Conservation (phyloP, 1,284 basidiomycete species). For the Austropuccinia psidii region DNA sequence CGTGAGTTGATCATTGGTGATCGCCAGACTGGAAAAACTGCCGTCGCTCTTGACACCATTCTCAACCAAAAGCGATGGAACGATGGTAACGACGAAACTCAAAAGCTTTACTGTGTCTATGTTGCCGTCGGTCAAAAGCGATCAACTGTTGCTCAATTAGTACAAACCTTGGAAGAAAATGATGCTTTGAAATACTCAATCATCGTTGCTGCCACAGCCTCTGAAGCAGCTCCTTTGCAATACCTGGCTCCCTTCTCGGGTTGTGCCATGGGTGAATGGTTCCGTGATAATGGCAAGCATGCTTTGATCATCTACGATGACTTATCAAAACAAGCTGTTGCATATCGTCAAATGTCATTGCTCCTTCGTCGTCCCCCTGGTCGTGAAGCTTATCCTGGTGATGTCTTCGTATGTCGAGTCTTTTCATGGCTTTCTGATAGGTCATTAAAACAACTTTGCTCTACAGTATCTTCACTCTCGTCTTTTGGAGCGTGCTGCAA, state of each 20-base stretch:
- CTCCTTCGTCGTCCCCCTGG: constrained; percentile 98
- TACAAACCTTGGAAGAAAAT: constrained; percentile 98
- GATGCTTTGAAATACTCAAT: constrained; percentile 99
- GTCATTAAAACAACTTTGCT: background rate
- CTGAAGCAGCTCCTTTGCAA: constrained; percentile 96
- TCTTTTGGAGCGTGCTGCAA: constrained; percentile 98
- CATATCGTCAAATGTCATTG: constrained; percentile 99
- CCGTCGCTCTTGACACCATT: constrained; percentile 98
- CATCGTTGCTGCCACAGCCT: constrained; percentile 97
- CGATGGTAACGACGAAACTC: constrained; percentile 85
- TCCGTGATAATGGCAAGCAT: constrained; percentile 99
- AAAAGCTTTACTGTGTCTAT: constrained; percentile 99
- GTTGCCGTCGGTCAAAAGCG: constrained; percentile 99
- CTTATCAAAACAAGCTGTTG: constrained; percentile 98
- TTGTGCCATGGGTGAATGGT: constrained; percentile 99
- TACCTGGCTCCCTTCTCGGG: constrained; percentile 99
- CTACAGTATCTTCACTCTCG: constrained; percentile 99
- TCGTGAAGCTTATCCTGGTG: constrained; percentile 99
- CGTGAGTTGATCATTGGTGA: constrained; percentile 99
- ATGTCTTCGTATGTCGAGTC: constrained; percentile 49
- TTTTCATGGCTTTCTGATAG: background rate
- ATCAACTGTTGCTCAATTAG: constrained; percentile 97
- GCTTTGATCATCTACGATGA: constrained; percentile 98
- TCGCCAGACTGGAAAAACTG: constrained; percentile 99
- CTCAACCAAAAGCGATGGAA: constrained; percentile 99